Evolutionary conservation across 768 basidiomycete genomes (phyloP).

Genomic region (Hericium coralloides): DNA sequence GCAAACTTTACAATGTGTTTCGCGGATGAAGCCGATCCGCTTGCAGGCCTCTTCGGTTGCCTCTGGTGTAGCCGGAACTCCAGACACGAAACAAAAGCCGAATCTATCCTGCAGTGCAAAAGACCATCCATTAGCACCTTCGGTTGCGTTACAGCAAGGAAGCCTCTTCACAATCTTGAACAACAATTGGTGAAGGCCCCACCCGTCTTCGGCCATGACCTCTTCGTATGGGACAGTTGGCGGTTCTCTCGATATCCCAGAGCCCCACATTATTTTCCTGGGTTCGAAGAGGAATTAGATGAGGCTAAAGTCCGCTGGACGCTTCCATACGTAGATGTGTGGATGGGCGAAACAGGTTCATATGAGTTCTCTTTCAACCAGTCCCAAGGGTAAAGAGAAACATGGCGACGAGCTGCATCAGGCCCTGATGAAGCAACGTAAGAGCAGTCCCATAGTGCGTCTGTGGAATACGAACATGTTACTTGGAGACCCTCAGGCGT

Average conservation of each 20-base stretch:
- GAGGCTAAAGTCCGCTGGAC: too few species aligned
- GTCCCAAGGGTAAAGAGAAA: conserved; percentile 81
- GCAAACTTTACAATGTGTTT: conserved; percentile 54
- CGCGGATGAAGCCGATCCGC: conserved; percentile 80
- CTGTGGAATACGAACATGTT: conserved; percentile 44
- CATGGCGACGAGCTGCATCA: conserved; percentile 53
- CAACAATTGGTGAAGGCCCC: conserved; percentile 74
- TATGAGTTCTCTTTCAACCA: conserved; percentile 79
- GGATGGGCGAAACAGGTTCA: conserved; percentile 39
- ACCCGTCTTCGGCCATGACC: conserved; percentile 55
- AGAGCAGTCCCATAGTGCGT: neutral
- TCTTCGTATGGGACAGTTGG: conserved; percentile 69
- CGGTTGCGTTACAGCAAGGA: neutral
- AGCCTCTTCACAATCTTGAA: conserved; percentile 55
- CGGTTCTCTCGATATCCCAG: conserved; percentile 62
- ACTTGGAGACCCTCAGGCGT: conserved; percentile 61
- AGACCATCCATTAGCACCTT: neutral
- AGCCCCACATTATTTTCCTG: conserved; percentile 76
- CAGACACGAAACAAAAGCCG: conserved; percentile 83
- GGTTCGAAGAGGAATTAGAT: neutral
- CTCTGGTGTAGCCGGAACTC: conserved; percentile 72
- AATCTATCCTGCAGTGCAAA: conserved; percentile 57
- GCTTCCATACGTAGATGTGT: conserved; percentile 34
- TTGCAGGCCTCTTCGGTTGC: conserved; percentile 72
- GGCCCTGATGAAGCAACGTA: conserved; percentile 25